phyloP scores from a whole-genome alignment of 441 rosid genomes.

The Rhodomyrtus psidioides region DNA sequence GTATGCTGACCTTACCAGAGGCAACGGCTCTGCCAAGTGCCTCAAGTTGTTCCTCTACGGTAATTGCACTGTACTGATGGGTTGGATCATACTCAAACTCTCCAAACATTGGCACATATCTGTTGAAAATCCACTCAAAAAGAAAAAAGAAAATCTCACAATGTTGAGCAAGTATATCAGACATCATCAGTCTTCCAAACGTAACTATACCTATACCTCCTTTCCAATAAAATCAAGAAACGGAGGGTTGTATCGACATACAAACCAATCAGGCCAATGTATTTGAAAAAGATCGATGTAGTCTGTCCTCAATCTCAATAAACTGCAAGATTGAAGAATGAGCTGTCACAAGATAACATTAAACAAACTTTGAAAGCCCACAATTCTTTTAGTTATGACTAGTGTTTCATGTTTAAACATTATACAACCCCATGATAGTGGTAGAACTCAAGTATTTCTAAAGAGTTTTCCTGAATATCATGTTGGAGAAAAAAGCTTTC shows the following conservation, averaged over 20 bases:
- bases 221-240: neutral
- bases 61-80: constrained; percentile 30
- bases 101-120: constrained; percentile 69
- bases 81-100: constrained; percentile 43
- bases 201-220: neutral
- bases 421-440: neutral
- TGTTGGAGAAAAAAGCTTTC: neutral
- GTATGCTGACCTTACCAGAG: constrained; percentile 37
- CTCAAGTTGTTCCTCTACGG: constrained; percentile 53
- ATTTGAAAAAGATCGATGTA: constrained; percentile 60
- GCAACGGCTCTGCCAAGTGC: constrained; percentile 45
- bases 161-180: neutral
- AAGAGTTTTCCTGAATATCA: neutral
- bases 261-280: constrained; percentile 81
- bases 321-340: constrained; percentile 23
- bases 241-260: constrained; percentile 22
- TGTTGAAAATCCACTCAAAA: constrained; percentile 2
- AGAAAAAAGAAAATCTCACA: neutral
- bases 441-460: neutral
- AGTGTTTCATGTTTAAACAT: neutral
- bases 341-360: neutral
- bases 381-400: neutral
- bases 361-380: neutral
- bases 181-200: neutral
- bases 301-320: constrained; percentile 34